Conservation (phyloP, 805 yeast genomes). For the Candida peoriensis region DNA sequence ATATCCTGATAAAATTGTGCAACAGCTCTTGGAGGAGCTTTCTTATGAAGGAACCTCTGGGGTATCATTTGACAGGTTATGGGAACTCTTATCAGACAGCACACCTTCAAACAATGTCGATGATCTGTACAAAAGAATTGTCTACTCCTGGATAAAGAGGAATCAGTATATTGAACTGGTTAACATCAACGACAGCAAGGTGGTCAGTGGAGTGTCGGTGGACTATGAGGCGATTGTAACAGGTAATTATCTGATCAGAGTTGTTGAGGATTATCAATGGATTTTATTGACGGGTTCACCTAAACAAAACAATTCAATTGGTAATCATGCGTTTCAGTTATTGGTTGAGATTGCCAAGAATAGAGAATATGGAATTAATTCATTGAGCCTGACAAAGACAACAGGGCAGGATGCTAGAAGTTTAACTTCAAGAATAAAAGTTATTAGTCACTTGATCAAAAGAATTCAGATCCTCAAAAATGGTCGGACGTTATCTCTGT, state of each 20-base stretch:
- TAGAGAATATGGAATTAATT: constrained; percentile 51
- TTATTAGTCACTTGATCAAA: constrained; percentile 45
- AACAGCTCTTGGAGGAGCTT: constrained; percentile 27
- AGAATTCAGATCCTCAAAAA: constrained; percentile 34
- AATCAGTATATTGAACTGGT: constrained; percentile 16
- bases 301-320: constrained; percentile 46
- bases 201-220: too few relatives aligned
- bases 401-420: constrained; percentile 72
- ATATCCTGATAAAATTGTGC: constrained; percentile 33
- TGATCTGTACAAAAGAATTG: constrained; percentile 27
- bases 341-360: constrained; percentile 55
- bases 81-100: constrained; percentile 26
- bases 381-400: constrained; percentile 48
- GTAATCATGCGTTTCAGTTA: constrained; percentile 50
- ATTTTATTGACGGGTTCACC: constrained; percentile 51
- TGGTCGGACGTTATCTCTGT: constrained; percentile 49
- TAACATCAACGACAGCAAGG: background rate
- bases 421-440: constrained; percentile 55
- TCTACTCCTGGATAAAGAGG: constrained; percentile 33
- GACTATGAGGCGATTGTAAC: too few relatives aligned
- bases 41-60: constrained; percentile 32
- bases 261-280: constrained; percentile 55
- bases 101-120: constrained; percentile 20
- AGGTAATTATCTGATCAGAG: too few relatives aligned
- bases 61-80: constrained; percentile 25